phyloP scores from a whole-genome alignment of 2,329 filamentous ascomycete species.

The Sporothrix dimorphospora region DNA sequence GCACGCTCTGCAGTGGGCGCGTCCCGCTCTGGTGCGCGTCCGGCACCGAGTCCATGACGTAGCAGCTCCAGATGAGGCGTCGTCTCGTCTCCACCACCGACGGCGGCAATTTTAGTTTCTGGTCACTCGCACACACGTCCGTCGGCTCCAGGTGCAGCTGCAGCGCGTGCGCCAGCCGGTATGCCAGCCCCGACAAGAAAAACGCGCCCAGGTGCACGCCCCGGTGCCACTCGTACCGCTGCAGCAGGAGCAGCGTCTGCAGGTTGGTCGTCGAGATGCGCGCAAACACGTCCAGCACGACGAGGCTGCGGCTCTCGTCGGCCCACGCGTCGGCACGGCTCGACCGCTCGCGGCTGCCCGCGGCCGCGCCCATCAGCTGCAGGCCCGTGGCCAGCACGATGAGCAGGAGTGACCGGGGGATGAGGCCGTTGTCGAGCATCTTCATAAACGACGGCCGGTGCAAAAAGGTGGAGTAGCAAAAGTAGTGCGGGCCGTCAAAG shows the following conservation, averaged over 20 bases:
- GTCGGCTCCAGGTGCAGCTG: slow-evolving; percentile 23
- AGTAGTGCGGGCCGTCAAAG: slow-evolving; percentile 23
- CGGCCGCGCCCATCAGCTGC: neutral
- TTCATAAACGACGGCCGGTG: slow-evolving; percentile 23
- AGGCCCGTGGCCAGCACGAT: slow-evolving; percentile 20
- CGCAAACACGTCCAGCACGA: slow-evolving; percentile 19
- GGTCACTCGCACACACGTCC: neutral
- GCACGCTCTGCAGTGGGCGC: slow-evolving; percentile 1
- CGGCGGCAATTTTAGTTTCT: neutral
- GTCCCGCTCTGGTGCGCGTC: slow-evolving; percentile 21
- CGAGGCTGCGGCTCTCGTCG: slow-evolving; percentile 17
- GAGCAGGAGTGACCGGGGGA: neutral
- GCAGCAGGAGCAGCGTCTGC: slow-evolving; percentile 14
- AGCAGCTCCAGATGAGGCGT: slow-evolving; percentile 23
- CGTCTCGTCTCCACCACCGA: slow-evolving; percentile 18
- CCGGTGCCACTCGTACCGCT: slow-evolving; percentile 25
- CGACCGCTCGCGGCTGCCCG: neutral
- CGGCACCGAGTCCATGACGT: slow-evolving; percentile 21
- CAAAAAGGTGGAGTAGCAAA: slow-evolving; percentile 21
- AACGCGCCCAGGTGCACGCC: slow-evolving; percentile 18
- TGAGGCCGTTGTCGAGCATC: slow-evolving; percentile 15
- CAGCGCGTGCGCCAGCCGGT: slow-evolving; percentile 19
- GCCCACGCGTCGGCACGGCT: slow-evolving; percentile 9
- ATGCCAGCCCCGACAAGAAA: slow-evolving; percentile 5
- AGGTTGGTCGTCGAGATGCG: slow-evolving; percentile 22